Conservation (phyloP, 345 rosid species). For the Anastatica hierochuntica region DNA sequence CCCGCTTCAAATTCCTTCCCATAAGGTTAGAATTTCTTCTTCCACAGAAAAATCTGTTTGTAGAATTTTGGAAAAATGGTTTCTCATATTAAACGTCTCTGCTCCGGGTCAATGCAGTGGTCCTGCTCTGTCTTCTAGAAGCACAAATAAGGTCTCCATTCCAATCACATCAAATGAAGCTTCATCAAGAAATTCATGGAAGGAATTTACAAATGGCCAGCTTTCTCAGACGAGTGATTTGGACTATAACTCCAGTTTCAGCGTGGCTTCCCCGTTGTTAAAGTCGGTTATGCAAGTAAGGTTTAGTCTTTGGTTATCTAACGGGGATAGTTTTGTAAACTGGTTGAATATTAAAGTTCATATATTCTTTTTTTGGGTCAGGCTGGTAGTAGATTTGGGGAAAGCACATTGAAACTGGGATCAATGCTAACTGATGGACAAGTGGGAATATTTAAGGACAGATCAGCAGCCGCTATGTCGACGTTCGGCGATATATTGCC, state of each 20-base stretch:
- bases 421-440: slow-evolving; percentile 92
- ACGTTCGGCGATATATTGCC: slow-evolving; percentile 96
- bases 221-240: slow-evolving; percentile 51
- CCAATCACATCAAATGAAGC: slow-evolving; percentile 43
- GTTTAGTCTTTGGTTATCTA: background rate
- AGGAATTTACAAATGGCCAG: slow-evolving; percentile 59
- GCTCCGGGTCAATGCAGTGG: slow-evolving; percentile 35
- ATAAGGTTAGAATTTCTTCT: slow-evolving; percentile 48
- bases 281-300: slow-evolving; percentile 91
- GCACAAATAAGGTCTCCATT: slow-evolving; percentile 43
- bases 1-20: slow-evolving; percentile 96
- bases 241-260: slow-evolving; percentile 56
- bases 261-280: slow-evolving; percentile 79
- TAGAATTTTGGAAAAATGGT: background rate
- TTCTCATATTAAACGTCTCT: background rate
- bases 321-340: background rate
- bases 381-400: slow-evolving; percentile 97
- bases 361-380: slow-evolving; percentile 14
- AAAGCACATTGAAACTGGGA: slow-evolving; percentile 91
- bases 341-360: background rate
- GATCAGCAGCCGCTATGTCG: slow-evolving; percentile 94
- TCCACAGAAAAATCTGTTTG: slow-evolving; percentile 1
- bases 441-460: slow-evolving; percentile 92
- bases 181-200: slow-evolving; percentile 53
- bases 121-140: slow-evolving; percentile 80